These are phyloP conservation scores for Penicillium goetzii DNA, from an alignment of 495 filamentous ascomycete genomes.

Conservation along the genomic window DNA sequence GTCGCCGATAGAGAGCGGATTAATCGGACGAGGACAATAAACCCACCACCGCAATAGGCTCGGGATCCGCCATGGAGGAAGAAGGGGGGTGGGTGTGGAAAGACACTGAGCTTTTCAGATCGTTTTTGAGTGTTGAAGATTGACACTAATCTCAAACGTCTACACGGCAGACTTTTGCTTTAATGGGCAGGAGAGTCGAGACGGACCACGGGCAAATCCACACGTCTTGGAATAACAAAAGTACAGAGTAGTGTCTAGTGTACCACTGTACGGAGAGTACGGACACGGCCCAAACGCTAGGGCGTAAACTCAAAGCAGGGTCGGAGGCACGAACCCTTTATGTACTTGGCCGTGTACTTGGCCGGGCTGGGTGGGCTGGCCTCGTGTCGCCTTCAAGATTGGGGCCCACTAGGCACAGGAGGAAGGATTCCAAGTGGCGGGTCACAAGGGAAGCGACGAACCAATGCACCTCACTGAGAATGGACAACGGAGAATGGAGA, in stretches of 20 bases:
- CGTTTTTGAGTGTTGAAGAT: background rate
- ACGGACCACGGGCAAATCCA: background rate
- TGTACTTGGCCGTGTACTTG: constrained; percentile 6
- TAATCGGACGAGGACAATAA: background rate
- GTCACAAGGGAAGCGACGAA: background rate
- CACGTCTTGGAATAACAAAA: background rate
- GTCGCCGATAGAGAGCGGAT: background rate
- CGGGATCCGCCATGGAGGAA: constrained; percentile 3
- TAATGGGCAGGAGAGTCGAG: constrained; percentile 8
- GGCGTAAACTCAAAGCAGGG: constrained; percentile 13
- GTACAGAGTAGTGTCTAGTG: no score
- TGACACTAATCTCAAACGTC: constrained; percentile 3
- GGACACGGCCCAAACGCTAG: constrained; percentile 11
- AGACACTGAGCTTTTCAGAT: background rate
- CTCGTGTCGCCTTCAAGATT: background rate
- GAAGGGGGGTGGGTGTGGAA: background rate
- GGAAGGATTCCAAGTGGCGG: background rate
- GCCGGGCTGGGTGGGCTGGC: background rate
- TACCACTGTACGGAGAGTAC: background rate
- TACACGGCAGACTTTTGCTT: constrained; percentile 10
- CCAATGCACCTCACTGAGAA: background rate
- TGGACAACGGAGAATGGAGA: background rate
- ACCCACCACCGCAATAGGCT: constrained; percentile 12
- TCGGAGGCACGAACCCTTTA: constrained; percentile 6
- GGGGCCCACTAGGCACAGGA: background rate